Base-by-base conservation (phyloP, 139 green algal genomes). In the Picochlorum sp. region DNA sequence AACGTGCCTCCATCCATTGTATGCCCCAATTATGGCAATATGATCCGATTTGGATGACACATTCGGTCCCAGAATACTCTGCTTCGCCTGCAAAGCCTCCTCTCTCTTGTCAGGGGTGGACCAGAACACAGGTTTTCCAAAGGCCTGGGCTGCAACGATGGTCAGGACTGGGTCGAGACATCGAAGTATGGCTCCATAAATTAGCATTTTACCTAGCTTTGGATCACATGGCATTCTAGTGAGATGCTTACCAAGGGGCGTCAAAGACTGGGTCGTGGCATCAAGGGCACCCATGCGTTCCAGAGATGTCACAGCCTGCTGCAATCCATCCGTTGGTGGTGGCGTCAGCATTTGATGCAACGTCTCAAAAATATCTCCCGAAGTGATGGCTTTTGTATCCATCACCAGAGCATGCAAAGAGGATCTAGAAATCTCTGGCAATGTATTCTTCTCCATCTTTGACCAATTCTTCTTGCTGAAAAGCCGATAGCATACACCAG, bases 101-200 rank as follows among this genome's bases (percentile, higher is more conserved):
- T 71, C 74, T 4, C 84, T 75, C 57, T 71, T 79, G 74, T 90
- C 86, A 10, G 82, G 78, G 11, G 88, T 62, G 9, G 86, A 83
- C 18, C 91, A 57, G 64, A 95, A 97, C 26, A 92, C 51, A 6
- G 88, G 77, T 10, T 79, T 65, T 7, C 86, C 84, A 52, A 89
- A 77, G 4, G 64, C 77, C 71, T 92, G 71, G 0, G 85, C 88
- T 13, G 88, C 88, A 1, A 83, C 86, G 8, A 94, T 86, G 6
- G 89, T 95, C 26, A 97, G 82, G 55, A 87, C 55, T 1, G 88
- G 85, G 51, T 81, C 80, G 16, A 82, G 44, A 63, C 79, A 85
- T 63, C 84, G 77, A 28, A 97, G 77, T 72, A 96, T 80, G 28
- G 77, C 74, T 31, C 82, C 90, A 68, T 88, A 93, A 18, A 97